Base-by-base conservation (phyloP, 2,329 filamentous ascomycete species). In the Magnaporthales sp. region DNA sequence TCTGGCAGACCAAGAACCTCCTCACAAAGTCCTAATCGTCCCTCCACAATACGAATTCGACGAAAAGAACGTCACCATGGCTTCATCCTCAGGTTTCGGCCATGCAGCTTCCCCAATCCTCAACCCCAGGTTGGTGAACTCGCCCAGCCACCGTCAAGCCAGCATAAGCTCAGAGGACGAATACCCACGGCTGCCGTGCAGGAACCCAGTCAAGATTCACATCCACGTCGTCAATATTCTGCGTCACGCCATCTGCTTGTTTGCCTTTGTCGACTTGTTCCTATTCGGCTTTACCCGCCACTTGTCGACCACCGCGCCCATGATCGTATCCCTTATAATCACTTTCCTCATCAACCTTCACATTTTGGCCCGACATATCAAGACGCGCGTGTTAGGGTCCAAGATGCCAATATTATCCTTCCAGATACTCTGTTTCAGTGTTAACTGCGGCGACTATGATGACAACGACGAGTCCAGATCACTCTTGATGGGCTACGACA, bases 271-370 rank as follows among this genome's bases (percentile, higher is more conserved):
- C 6, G 38, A 46, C 38, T 19, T 46, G 3, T 46, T 46, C 38
- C 38, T 46, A 6, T 13, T 46, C 38, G 38, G 15, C 38, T 46
- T 19, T 7, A 46, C 15, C 38, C 6, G 7, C 4, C 2, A 46
- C 2, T 19, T 7, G n/a, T 7, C 38, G 19, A 46, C 5, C 15
- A 46, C 38, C 15, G 38, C n/a, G 15, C 38, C 38, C 5, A 13
- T 46, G 15, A 8, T 24, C 54, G 9, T 68, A 30, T 22, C 19
- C 29, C 30, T 68, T 22, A 65, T 58, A 1, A 32, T 66, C 22
- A 67, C 66, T 62, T 67, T 22, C 69, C 1, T 38, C 27, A 32
- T 38, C 30, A 63, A 63, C n/a, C 19, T 29, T 9, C 26, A 63
- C 38, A 7, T 19, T 3, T 6, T 46, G 38, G 15, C 5, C 4